Evolutionary conservation across 176 grass and related monocot species (phyloP), one percentile per base, ranked within the genome.

Genomic region (Bonia amplexicaulis): DNA sequence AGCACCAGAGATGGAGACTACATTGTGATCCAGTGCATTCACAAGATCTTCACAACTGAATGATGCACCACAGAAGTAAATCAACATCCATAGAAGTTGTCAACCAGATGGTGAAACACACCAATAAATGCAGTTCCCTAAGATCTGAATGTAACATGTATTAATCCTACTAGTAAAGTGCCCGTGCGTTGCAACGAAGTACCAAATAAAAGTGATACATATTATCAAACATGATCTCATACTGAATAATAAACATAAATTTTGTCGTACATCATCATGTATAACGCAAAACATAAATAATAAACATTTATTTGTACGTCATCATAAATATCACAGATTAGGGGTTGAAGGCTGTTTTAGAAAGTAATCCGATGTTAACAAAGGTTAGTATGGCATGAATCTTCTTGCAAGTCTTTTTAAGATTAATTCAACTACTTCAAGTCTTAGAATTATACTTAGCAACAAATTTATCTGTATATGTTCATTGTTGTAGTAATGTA

Each of bases 301-400:
- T n/a, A n/a, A n/a, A n/a, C n/a, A n/a, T n/a, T n/a, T n/a, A n/a
- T n/a, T n/a, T n/a, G n/a, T n/a, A n/a, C n/a, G n/a, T n/a, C n/a
- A n/a, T n/a, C 63, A 71, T 74, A 53, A 90, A 84, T 33, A 85
- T 99, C 86, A 96, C 97, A 13, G 90, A 99, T 80, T 88, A 91
- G 55, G 97, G 93, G 16, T 52, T 99, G 82, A 96, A 90, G 69
- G 58, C 47, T 66, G 93, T 96, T 75, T 67, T 99, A 15, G 66
- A 94, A 45, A 85, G 42, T 59, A 94, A 92, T 78, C 92, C 73
- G 19, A 80, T 49, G 66, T 76, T 99, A 74, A 91, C 39, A 49
- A 90, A 94, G 97, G 97, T 99, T 86, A 85, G 97, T 90, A n/a
- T 78, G 2, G 6, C 19, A 19, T 71, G n/a, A 66, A 85, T 80